Evolutionary conservation across 208 protist species (phyloP), one percentile per base, ranked within the genome.

Genomic region (Trypanosoma melophagium): DNA sequence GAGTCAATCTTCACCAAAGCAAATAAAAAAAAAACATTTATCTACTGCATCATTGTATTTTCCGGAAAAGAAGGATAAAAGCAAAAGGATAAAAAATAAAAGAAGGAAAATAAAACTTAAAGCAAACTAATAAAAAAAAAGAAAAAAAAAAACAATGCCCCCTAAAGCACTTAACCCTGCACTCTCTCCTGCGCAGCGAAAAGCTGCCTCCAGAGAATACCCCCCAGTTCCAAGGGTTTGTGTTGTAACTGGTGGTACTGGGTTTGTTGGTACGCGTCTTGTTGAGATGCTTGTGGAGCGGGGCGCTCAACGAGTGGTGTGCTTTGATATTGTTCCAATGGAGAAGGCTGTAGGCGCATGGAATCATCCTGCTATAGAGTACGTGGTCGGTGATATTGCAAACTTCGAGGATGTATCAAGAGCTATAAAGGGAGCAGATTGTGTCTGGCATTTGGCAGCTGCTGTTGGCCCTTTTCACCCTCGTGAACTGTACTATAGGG

Each of bases 211-310:
- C 17, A 60, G 66, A 10, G 63, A 61, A 12, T 94, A 95, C 54
- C 84, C 83, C 13, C 61, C 77, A 14, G 92, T 97, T 13, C 92
- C 92, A n/a, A 90, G 90, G 28, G 61, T 61, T 13, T 98, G 92
- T 67, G 87, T 95, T 41, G 94, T 98, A 10, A 98, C 97, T 4
- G 95, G 97, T 14, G 94, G 95, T 19, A 97, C 87, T 17, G 97
- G 95, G n/a, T 98, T 98, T 76, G 96, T 98, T 0, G 97, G 97
- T 8, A 92, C 86, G 9, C 94, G 97, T 17, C 71, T 98, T 44
- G 93, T 97, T 3, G 95, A 98, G 70, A 98, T 98, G 97, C 86
- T 98, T 5, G 79, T 98, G 0, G 97, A 98, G 76, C 85, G 96
- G 40, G 97, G 95, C 14, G 94, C 95, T 0, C 84, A 96, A 60